Conservation (phyloP, 306 rosid species). For the Lathyrus aphaca region DNA sequence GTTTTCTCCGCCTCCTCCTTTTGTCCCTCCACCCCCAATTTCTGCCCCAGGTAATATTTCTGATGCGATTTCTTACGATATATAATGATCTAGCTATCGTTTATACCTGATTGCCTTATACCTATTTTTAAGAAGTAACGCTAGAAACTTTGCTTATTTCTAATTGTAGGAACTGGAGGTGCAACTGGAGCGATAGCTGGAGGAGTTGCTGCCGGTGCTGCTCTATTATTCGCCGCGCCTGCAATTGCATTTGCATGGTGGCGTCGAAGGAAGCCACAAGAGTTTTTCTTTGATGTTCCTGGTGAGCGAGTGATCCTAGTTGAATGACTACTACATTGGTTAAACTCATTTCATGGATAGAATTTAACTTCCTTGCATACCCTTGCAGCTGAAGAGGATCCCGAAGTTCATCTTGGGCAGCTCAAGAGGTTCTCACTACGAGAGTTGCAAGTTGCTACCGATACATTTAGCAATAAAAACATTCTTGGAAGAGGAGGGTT, state of each 20-base stretch:
- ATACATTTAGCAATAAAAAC: constrained; percentile 94
- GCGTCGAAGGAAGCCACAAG: constrained; percentile 97
- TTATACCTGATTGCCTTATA: too few species aligned
- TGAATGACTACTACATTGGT: constrained; percentile 13
- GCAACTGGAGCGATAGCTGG: constrained; percentile 99
- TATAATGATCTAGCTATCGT: too few species aligned
- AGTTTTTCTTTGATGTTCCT: constrained; percentile 97
- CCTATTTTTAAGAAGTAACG: too few species aligned
- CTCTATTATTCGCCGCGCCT: constrained; percentile 94
- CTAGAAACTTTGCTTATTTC: not conserved
- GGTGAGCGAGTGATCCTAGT: constrained; percentile 57
- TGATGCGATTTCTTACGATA: not conserved
- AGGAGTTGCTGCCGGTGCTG: constrained; percentile 99
- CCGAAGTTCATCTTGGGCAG: constrained; percentile 98
- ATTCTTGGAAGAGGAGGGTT: constrained; percentile 98
- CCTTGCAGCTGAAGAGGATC: constrained; percentile 97
- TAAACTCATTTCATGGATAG: constrained; percentile 28
- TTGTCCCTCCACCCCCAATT: constrained; percentile 89
- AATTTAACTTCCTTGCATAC: constrained; percentile 29
- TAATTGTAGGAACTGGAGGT: constrained; percentile 73
- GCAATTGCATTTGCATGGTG: constrained; percentile 99
- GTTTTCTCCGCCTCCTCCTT: constrained; percentile 99
- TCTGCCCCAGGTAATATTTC: constrained; percentile 74
- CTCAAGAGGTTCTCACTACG: constrained; percentile 95
- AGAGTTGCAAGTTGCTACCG: constrained; percentile 94